These are phyloP conservation scores for Auricularia sp. DNA, from an alignment of 768 basidiomycete genomes.

Conservation along the genomic window DNA sequence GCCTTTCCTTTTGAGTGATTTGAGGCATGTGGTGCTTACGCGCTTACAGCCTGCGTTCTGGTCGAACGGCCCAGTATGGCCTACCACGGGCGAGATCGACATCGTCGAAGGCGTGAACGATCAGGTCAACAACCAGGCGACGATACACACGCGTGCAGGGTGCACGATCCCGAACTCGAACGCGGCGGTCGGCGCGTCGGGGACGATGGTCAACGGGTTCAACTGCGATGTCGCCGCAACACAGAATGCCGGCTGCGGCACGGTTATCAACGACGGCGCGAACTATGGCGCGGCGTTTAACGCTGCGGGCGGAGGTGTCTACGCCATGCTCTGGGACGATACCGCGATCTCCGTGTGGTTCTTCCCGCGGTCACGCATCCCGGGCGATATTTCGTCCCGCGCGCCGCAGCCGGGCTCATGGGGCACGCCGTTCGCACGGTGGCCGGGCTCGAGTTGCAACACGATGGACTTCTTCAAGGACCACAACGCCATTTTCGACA, in stretches of 20 bases:
- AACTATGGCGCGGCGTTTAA: constrained; percentile 88
- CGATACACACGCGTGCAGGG: constrained; percentile 67
- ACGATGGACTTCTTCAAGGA: constrained; percentile 71
- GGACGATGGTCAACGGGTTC: constrained; percentile 55
- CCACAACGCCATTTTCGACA: constrained; percentile 76
- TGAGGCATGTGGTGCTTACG: neutral
- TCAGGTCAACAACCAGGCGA: constrained; percentile 73
- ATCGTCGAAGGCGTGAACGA: constrained; percentile 78
- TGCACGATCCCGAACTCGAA: constrained; percentile 45
- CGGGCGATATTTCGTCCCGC: constrained; percentile 63
- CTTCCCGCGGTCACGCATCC: constrained; percentile 67
- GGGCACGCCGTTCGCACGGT: constrained; percentile 70
- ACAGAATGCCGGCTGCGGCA: constrained; percentile 73
- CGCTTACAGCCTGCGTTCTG: constrained; percentile 32
- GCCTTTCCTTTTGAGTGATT: too few relatives aligned
- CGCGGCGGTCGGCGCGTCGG: constrained; percentile 45
- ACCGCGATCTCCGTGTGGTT: constrained; percentile 72
- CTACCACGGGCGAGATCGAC: constrained; percentile 36
- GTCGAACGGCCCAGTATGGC: constrained; percentile 40
- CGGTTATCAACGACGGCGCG: constrained; percentile 46
- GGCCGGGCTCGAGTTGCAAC: constrained; percentile 65
- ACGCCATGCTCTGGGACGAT: constrained; percentile 76
- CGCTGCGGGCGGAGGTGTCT: constrained; percentile 74
- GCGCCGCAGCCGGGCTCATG: constrained; percentile 67
- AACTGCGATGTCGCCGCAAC: constrained; percentile 65